Evolutionary conservation across 208 protist species (phyloP).

Genomic region (Trypanosoma caninum): DNA sequence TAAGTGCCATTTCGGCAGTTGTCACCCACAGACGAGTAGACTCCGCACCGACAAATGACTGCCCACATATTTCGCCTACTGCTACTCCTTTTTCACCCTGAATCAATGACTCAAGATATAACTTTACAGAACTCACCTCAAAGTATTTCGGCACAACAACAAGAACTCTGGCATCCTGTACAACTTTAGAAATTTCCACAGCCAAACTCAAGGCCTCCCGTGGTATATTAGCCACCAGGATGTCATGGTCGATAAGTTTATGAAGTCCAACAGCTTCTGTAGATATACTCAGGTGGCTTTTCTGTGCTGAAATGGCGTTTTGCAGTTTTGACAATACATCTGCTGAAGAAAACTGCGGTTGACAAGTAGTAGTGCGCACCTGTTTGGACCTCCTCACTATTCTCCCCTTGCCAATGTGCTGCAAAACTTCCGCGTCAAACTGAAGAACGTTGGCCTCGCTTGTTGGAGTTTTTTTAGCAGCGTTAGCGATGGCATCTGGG

Average conservation of each 20-base stretch:
- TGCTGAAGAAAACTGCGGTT: constrained; percentile 34
- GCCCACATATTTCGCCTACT: constrained; percentile 66
- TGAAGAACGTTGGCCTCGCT: constrained; percentile 63
- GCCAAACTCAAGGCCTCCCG: constrained; percentile 51
- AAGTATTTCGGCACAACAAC: constrained; percentile 81
- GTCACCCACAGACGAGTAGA: constrained; percentile 69
- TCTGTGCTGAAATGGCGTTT: constrained; percentile 30
- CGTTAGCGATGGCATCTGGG: constrained; percentile 6
- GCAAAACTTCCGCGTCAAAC: constrained; percentile 81
- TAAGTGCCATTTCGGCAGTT: constrained; percentile 66
- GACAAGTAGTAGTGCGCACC: constrained; percentile 57
- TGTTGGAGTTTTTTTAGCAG: constrained; percentile 6
- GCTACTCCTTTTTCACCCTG: constrained; percentile 8
- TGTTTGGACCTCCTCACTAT: constrained; percentile 72
- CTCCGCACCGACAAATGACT: constrained; percentile 45
- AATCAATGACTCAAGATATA: constrained; percentile 32
- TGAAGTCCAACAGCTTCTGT: constrained; percentile 19
- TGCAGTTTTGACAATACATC: constrained; percentile 45
- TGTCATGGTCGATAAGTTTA: constrained; percentile 27
- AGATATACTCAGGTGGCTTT: constrained; percentile 3
- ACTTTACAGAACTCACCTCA: constrained; percentile 55
- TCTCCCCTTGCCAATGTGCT: constrained; percentile 76
- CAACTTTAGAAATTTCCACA: constrained; percentile 24
- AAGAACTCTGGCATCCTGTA: constrained; percentile 42
- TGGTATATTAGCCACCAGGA: constrained; percentile 45